phyloP scores from a whole-genome alignment of 345 rosid genomes.

The Psidium friedrichsthalianum region DNA sequence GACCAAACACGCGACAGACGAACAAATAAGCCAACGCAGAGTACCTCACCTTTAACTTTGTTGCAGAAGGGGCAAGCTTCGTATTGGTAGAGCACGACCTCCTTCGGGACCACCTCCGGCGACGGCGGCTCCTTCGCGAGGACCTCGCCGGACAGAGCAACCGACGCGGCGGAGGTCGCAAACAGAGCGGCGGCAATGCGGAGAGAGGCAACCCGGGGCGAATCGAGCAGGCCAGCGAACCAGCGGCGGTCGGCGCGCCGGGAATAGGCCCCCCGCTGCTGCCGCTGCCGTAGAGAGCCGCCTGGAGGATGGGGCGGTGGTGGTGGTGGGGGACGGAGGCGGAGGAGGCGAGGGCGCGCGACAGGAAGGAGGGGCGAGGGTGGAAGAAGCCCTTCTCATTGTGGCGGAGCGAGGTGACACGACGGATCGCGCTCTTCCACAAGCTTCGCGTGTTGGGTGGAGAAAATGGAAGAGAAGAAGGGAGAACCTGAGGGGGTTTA shows the following conservation, averaged over 20 bases:
- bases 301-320: conserved; percentile 12
- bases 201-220: conserved; percentile 7
- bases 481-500: not conserved
- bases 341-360: conserved; percentile 16
- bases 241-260: conserved; percentile 9
- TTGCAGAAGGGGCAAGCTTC: conserved; percentile 97
- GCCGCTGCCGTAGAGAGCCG: conserved; percentile 17
- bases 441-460: not conserved
- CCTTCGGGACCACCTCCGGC: conserved; percentile 45
- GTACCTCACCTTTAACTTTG: conserved; percentile 62
- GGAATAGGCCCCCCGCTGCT: not conserved
- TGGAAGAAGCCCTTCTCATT: conserved; percentile 31
- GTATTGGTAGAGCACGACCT: conserved; percentile 83
- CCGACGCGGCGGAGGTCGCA: not conserved
- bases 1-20: not conserved
- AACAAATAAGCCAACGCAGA: not conserved
- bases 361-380: conserved; percentile 18
- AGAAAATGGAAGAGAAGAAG: not conserved
- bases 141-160: conserved; percentile 1
- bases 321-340: not conserved
- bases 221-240: conserved; percentile 13
- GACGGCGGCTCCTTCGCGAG: conserved; percentile 46
- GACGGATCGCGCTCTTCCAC: not conserved
- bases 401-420: not conserved
- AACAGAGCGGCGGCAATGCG: conserved; percentile 26